A percentile compares a stretch with the other conserved stretches of the same genome.
phyloP scores from a whole-genome alignment of 345 rosid genomes.

The Acer yangbiense region DNA sequence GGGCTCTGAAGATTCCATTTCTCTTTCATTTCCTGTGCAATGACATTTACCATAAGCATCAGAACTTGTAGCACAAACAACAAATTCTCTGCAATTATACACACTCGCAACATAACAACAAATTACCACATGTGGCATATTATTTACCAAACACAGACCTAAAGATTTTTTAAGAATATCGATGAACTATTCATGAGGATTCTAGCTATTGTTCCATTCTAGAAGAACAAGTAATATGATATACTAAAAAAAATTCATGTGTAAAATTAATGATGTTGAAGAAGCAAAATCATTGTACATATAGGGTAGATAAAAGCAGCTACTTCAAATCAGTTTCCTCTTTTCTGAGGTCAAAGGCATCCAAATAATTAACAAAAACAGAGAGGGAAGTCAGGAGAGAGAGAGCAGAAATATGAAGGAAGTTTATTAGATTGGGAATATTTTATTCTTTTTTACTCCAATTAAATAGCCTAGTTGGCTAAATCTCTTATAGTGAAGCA shows the following conservation, averaged over 20 bases:
- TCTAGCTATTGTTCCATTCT: neutral
- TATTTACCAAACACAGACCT: neutral
- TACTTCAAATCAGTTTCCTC: neutral
- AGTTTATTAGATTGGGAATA: neutral
- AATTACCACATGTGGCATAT: neutral
- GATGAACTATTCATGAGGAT: neutral
- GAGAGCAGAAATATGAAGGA: neutral
- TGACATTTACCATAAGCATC: conserved; percentile 15
- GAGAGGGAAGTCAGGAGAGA: neutral
- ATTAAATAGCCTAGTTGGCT: neutral
- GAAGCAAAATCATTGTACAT: neutral
- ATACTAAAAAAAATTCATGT: neutral
- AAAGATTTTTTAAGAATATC: neutral
- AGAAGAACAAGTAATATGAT: neutral
- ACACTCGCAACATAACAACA: neutral
- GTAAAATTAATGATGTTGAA: neutral
- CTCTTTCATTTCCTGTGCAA: conserved; percentile 35
- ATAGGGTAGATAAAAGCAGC: neutral
- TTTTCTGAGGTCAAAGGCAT: neutral
- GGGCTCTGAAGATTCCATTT: conserved; percentile 22
- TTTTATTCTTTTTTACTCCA: no score
- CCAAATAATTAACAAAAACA: neutral
- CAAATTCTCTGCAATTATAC: neutral
- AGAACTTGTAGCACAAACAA: neutral
- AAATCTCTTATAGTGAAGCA: neutral